Conservation (phyloP, 345 rosid genomes). For the Citrus sp. region DNA sequence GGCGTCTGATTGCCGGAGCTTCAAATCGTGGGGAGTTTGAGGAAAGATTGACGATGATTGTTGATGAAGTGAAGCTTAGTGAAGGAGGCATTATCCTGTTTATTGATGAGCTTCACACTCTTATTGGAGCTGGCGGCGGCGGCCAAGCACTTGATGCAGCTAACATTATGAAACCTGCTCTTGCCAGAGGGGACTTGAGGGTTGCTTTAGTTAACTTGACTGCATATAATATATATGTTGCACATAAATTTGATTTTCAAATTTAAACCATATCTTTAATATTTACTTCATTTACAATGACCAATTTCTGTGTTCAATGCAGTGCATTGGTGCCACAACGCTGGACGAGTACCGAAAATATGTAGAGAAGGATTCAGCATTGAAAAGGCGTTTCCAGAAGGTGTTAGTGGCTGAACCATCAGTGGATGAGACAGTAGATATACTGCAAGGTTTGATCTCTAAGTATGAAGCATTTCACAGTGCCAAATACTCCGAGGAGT, state of each 20-base stretch:
- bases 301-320: not conserved
- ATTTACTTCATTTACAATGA: not conserved
- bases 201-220: not conserved
- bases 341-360: conserved; percentile 21
- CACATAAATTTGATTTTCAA: not conserved
- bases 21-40: conserved; percentile 24
- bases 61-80: conserved; percentile 24
- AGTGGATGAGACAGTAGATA: conserved; percentile 16
- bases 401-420: conserved; percentile 20
- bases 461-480: conserved; percentile 37
- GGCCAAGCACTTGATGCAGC: conserved; percentile 32
- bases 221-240: not conserved
- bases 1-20: conserved; percentile 24
- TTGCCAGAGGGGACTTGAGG: conserved; percentile 28
- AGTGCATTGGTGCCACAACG: conserved; percentile 36
- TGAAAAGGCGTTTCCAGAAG: conserved; percentile 22
- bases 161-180: conserved; percentile 33
- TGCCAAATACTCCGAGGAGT: conserved; percentile 29
- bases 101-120: conserved; percentile 34
- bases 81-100: conserved; percentile 26
- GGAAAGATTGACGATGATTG: conserved; percentile 11
- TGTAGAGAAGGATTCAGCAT: conserved; percentile 27
- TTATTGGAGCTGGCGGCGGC: conserved; percentile 22
- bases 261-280: not conserved
- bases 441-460: conserved; percentile 7